Evolutionary conservation across 2,329 filamentous ascomycete species (phyloP).

Genomic region (Cyphellophora europaea): DNA sequence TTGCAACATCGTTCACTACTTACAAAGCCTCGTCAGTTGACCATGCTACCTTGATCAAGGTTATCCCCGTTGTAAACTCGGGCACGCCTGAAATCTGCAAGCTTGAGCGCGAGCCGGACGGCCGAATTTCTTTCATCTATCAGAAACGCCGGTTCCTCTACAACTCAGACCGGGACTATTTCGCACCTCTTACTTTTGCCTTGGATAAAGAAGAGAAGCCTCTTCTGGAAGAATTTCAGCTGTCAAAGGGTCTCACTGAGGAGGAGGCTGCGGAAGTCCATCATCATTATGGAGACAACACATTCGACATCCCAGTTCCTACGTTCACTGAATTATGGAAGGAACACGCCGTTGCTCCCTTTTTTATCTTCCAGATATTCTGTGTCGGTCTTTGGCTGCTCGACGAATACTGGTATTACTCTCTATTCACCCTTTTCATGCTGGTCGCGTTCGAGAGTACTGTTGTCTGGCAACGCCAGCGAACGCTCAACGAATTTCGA

Average conservation of each 20-base stretch:
- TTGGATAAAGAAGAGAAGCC: slow-evolving; percentile 84
- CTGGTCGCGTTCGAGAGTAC: slow-evolving; percentile 95
- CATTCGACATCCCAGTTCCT: slow-evolving; percentile 95
- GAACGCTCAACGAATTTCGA: slow-evolving; percentile 90
- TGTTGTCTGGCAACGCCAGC: slow-evolving; percentile 96
- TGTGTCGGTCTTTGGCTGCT: slow-evolving; percentile 98
- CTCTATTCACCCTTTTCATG: slow-evolving; percentile 97
- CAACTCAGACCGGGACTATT: slow-evolving; percentile 59
- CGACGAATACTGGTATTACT: slow-evolving; percentile 99
- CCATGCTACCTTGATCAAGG: slow-evolving; percentile 79
- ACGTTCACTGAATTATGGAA: slow-evolving; percentile 94
- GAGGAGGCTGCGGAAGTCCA: slow-evolving; percentile 71
- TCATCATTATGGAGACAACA: slow-evolving; percentile 91
- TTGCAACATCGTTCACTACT: slow-evolving; percentile 73
- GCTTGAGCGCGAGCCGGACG: slow-evolving; percentile 65
- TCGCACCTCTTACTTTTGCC: slow-evolving; percentile 71
- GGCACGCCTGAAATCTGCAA: slow-evolving; percentile 81
- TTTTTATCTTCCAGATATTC: slow-evolving; percentile 99
- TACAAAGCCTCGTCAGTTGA: slow-evolving; percentile 59
- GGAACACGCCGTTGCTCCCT: slow-evolving; percentile 95
- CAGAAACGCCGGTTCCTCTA: slow-evolving; percentile 97
- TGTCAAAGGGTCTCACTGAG: slow-evolving; percentile 64
- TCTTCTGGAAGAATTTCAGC: slow-evolving; percentile 66
- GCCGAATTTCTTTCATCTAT: slow-evolving; percentile 82
- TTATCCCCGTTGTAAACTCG: slow-evolving; percentile 82